phyloP scores from a whole-genome alignment of 345 rosid species.

The Sisymbrium irio region DNA sequence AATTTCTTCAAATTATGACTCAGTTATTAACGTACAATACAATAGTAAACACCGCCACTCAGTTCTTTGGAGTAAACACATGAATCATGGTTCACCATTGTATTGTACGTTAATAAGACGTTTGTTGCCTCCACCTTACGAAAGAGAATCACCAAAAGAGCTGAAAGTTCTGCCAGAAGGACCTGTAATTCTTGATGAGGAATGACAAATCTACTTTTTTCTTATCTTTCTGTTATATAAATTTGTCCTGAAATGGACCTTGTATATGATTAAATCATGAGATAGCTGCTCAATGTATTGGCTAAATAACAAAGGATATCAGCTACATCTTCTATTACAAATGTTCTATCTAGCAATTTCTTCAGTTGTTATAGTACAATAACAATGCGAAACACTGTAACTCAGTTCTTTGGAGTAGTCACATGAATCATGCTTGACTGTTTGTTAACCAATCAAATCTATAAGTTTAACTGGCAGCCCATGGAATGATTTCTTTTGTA shows the following conservation, averaged over 20 bases:
- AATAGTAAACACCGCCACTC: neutral
- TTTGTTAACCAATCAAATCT: too few species aligned
- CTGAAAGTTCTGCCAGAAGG: neutral
- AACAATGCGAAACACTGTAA: neutral
- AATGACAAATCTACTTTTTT: slow-evolving; percentile 13
- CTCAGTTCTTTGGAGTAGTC: neutral
- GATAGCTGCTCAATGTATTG: neutral
- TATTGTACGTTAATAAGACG: too few species aligned
- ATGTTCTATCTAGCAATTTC: neutral
- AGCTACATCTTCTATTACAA: neutral
- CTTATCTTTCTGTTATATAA: neutral
- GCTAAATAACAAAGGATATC: neutral
- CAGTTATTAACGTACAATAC: neutral
- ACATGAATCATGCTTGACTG: neutral
- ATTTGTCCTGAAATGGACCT: neutral
- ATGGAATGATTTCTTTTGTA: too few species aligned
- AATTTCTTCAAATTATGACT: neutral
- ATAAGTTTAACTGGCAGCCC: too few species aligned
- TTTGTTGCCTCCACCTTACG: slow-evolving; percentile 66
- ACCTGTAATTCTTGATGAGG: slow-evolving; percentile 15
- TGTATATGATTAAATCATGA: neutral
- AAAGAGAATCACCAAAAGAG: slow-evolving; percentile 31
- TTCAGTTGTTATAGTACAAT: neutral
- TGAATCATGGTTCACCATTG: neutral
- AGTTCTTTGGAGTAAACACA: neutral